Evolutionary conservation across 106 monocot genomes (phyloP).

Genomic region (Allium cepa): DNA sequence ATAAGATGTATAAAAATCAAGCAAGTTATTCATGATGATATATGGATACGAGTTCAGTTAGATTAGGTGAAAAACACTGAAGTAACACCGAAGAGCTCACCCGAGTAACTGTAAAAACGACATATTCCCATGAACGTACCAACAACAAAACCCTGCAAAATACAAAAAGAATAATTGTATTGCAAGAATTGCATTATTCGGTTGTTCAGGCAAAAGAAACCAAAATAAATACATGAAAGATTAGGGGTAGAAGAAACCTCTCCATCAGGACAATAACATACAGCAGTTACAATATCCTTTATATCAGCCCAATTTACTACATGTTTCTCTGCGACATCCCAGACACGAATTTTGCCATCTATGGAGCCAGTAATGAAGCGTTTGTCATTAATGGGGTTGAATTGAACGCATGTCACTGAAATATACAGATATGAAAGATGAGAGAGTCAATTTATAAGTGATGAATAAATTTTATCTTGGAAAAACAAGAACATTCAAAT

Average conservation of each 20-base stretch:
- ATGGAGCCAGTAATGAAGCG: slow-evolving; percentile 86
- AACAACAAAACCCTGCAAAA: slow-evolving; percentile 74
- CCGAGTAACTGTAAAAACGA: slow-evolving; percentile 58
- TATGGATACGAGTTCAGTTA: neutral
- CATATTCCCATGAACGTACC: slow-evolving; percentile 62
- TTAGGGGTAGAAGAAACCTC: slow-evolving; percentile 33
- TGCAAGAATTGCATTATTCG: neutral
- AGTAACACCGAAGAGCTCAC: slow-evolving; percentile 12
- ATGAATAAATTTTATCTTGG: too few species aligned
- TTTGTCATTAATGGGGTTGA: slow-evolving; percentile 66
- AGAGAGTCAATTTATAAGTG: too few species aligned
- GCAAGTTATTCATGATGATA: neutral
- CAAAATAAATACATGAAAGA: neutral
- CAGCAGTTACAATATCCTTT: slow-evolving; percentile 64
- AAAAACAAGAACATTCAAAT: too few species aligned
- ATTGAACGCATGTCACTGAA: slow-evolving; percentile 85
- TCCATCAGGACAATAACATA: slow-evolving; percentile 69
- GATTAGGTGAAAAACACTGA: neutral
- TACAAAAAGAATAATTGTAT: neutral
- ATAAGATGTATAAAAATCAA: neutral
- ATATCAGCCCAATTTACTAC: slow-evolving; percentile 80
- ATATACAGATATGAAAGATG: slow-evolving; percentile 3
- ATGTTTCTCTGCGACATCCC: slow-evolving; percentile 42
- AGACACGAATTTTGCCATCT: slow-evolving; percentile 89
- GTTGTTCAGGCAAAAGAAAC: neutral